phyloP scores from a whole-genome alignment of 441 rosid genomes.

The Pelargonium australe region DNA sequence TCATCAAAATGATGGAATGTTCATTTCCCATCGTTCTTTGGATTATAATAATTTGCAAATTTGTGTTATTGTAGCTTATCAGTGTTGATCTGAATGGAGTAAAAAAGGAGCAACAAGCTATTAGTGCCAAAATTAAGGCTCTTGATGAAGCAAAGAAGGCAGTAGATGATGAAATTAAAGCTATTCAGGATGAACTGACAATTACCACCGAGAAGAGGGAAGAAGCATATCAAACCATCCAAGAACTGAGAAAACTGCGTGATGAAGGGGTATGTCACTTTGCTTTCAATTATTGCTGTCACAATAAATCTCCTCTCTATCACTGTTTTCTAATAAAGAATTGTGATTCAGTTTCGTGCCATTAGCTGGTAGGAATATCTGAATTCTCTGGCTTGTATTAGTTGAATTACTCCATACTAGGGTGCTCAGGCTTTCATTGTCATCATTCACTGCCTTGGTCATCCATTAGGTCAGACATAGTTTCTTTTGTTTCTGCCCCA shows the following conservation, averaged over 20 bases:
- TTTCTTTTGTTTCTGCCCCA: neutral
- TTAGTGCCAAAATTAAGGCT: slow-evolving; percentile 36
- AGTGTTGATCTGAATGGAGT: slow-evolving; percentile 64
- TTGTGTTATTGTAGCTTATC: slow-evolving; percentile 43
- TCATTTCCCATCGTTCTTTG: neutral
- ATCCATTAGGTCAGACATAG: neutral
- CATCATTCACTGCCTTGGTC: too few species aligned
- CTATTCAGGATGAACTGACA: slow-evolving; percentile 40
- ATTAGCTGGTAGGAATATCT: too few species aligned
- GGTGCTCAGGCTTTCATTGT: too few species aligned
- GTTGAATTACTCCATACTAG: too few species aligned
- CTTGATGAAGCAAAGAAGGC: slow-evolving; percentile 37
- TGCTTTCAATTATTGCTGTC: neutral
- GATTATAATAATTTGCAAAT: neutral
- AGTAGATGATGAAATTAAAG: slow-evolving; percentile 36
- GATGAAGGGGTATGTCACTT: slow-evolving; percentile 45
- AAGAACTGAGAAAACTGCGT: slow-evolving; percentile 43
- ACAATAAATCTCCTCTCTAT: neutral
- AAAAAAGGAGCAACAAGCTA: slow-evolving; percentile 55
- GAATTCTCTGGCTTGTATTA: too few species aligned
- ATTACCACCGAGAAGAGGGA: slow-evolving; percentile 42
- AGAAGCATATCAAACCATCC: slow-evolving; percentile 37
- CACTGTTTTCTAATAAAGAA: too few species aligned
- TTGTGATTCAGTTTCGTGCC: too few species aligned
- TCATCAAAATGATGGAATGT: neutral